A percentile compares a stretch with the other conserved stretches of the same genome.
These are phyloP conservation scores for Lotus japonicus DNA, from an alignment of 306 rosid genomes.

Conservation along the genomic window DNA sequence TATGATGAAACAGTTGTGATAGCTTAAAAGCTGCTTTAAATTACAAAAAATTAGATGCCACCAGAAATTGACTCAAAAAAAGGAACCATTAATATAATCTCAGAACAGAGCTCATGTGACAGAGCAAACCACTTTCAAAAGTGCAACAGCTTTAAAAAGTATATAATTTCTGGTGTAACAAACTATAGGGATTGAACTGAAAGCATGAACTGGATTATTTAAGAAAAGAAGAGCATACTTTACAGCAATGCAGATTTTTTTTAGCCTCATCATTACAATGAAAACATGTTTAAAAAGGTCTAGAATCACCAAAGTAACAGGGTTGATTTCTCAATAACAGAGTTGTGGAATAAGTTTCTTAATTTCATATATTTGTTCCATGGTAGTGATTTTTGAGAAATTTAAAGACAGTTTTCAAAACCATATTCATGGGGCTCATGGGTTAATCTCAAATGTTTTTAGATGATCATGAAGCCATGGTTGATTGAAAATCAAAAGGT, in stretches of 20 bases:
- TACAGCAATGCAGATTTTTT: slow-evolving; percentile 27
- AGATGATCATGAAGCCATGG: slow-evolving; percentile 13
- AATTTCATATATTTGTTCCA: background rate
- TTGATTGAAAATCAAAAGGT: background rate
- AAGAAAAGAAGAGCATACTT: background rate
- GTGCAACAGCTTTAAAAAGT: slow-evolving; percentile 34
- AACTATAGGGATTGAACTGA: slow-evolving; percentile 8
- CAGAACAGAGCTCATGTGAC: slow-evolving; percentile 31
- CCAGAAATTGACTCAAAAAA: slow-evolving; percentile 11
- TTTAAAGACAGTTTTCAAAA: slow-evolving; percentile 4
- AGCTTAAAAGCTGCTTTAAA: slow-evolving; percentile 17
- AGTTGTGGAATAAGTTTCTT: background rate
- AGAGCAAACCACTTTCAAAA: slow-evolving; percentile 26
- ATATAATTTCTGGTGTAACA: slow-evolving; percentile 11
- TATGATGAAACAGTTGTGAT: slow-evolving; percentile 28
- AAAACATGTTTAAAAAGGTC: background rate
- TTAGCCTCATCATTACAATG: background rate
- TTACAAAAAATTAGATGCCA: slow-evolving; percentile 18
- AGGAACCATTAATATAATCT: slow-evolving; percentile 7
- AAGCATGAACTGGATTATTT: background rate
- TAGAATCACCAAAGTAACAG: background rate
- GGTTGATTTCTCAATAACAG: background rate
- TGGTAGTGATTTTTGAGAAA: slow-evolving; percentile 6
- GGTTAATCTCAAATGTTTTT: background rate
- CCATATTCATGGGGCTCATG: background rate